Percentiles rank a stretch among this genome's conserved stretches.
Conservation (phyloP, 2,329 filamentous ascomycete genomes). For the Apiospora saccharicola region DNA sequence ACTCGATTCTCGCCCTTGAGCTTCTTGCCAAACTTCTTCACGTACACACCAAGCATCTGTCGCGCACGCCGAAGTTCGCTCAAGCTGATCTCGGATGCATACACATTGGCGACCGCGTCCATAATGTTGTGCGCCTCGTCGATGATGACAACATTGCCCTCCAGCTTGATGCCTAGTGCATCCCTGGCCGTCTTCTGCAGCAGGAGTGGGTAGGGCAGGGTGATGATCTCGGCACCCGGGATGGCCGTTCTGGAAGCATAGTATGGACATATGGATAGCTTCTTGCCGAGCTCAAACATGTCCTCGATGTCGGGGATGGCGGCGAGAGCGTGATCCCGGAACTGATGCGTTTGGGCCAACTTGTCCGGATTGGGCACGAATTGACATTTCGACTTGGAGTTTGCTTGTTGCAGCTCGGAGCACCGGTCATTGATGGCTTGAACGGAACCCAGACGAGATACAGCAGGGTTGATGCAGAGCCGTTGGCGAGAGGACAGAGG, state of each 20-base stretch:
- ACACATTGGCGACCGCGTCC: conserved; percentile 88
- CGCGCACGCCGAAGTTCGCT: conserved; percentile 76
- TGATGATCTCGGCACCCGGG: conserved; percentile 87
- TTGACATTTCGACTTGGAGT: conserved; percentile 71
- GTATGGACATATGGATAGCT: conserved; percentile 87
- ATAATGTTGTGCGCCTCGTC: conserved; percentile 98
- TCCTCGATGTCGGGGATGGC: conserved; percentile 95
- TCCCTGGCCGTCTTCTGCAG: conserved; percentile 88
- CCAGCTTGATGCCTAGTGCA: conserved; percentile 84
- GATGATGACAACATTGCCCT: conserved; percentile 90
- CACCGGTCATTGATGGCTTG: conserved; percentile 94
- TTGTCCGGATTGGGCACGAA: conserved; percentile 83
- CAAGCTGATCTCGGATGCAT: conserved; percentile 79
- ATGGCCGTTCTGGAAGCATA: conserved; percentile 91
- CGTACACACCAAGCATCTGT: conserved; percentile 80
- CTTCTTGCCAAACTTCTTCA: conserved; percentile 86
- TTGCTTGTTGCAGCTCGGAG: conserved; percentile 84
- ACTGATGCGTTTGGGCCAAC: conserved; percentile 74
- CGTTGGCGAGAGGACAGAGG: conserved; percentile 87
- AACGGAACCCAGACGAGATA: conserved; percentile 72
- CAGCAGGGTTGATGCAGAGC: conserved; percentile 86
- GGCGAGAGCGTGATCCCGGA: conserved; percentile 84
- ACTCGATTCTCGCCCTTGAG: conserved; percentile 91
- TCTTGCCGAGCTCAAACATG: conserved; percentile 77
- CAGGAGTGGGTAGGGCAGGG: conserved; percentile 88